Evolutionary conservation across 768 basidiomycete species (phyloP), one percentile per base, ranked within the genome.

Genomic region (Lyophyllum shimeji): DNA sequence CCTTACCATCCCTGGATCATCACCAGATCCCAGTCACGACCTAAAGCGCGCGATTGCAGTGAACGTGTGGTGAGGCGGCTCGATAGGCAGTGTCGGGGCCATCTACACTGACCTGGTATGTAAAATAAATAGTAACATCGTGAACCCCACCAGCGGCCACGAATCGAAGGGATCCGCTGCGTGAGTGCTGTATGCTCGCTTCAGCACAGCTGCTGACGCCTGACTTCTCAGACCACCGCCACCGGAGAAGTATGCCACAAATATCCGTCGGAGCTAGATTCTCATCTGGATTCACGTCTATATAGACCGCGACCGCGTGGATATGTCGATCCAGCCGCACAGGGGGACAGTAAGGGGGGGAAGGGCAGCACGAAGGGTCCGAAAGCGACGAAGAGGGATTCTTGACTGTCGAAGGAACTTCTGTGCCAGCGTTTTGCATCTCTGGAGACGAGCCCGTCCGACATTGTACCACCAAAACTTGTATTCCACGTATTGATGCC

Each of bases 261-360:
- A 17, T 29, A 18, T 43, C 23, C 42, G n/a, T 44, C 15, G 37
- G 25, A 31, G 31, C 20, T 44, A 29, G 34, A 25, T 33, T 39
- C 27, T 31, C 15, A 44, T 24, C 20, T 44, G 18, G 4, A 23
- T 23, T 24, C 6, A n/a, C 39, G 3, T 40, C 5, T 27, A 12
- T 20, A 20, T 40, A 58, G 60, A 29, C 56, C 53, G 1, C 51
- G 21, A 40, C 37, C 57, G 20, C 49, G 57, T n/a, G 59, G 59
- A 8, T 21, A 42, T 27, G 5, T 34, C 20, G 34, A 46, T 12
- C 31, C 24, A 7, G 17, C 13, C 2, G 17, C 47, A 9, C 9
- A 43, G 9, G 39, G 15, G 1, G 17, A 24, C 15, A 18, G n/a
- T 18, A 18, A 9, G 5, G n/a, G n/a, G 9, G n/a, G 17, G 42